Percentiles rank a stretch among this genome's conserved stretches.
Evolutionary conservation across 257 asterid species (phyloP).

Genomic region (Solanum pimpinellifolium): DNA sequence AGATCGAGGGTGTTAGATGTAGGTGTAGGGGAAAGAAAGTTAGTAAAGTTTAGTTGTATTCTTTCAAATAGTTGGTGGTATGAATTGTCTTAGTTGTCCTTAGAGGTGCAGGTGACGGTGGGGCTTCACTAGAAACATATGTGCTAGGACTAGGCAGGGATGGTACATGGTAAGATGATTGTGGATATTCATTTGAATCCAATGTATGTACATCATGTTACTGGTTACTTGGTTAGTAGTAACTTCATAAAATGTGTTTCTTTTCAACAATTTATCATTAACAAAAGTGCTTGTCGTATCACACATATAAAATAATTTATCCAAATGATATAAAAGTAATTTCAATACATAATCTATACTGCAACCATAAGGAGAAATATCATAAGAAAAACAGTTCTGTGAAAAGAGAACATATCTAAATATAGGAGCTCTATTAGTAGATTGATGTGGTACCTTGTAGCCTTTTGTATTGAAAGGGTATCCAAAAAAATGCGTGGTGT

Average conservation of each 20-base stretch:
- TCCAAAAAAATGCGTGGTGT: not conserved
- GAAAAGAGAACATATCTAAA: not conserved
- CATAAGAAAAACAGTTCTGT: not conserved
- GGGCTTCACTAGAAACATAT: not conserved
- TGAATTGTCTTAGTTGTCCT: not conserved
- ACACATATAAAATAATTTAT: not conserved
- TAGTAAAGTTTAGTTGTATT: not conserved
- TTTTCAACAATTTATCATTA: not conserved
- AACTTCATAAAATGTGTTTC: not conserved
- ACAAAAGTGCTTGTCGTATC: not conserved
- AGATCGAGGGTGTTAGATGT: not conserved
- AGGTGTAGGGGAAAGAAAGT: not conserved
- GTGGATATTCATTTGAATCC: not conserved
- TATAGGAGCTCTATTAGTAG: not conserved
- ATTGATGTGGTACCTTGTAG: not conserved
- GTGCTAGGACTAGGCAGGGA: not conserved
- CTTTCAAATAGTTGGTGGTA: not conserved
- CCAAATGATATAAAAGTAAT: not conserved
- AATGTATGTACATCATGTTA: too few relatives aligned
- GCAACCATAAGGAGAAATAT: not conserved
- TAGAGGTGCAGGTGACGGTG: not conserved
- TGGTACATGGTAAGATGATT: not conserved
- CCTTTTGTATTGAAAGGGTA: not conserved
- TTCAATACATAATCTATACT: too few relatives aligned
- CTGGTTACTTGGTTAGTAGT: not conserved